These are phyloP conservation scores for Suillus weaverae DNA, from an alignment of 768 basidiomycete genomes.

Conservation along the genomic window DNA sequence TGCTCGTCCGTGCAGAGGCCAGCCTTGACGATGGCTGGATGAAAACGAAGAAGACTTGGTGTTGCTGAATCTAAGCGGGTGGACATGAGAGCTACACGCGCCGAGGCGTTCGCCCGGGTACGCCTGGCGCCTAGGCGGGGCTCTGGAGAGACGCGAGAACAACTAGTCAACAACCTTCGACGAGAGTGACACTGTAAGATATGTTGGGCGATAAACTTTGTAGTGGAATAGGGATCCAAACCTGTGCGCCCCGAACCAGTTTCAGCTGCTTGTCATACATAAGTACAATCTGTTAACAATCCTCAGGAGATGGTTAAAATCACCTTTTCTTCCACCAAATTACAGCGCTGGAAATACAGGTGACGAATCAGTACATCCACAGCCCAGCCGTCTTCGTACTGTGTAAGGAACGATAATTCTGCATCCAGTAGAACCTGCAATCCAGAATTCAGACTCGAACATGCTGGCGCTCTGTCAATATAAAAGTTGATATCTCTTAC, in stretches of 20 bases:
- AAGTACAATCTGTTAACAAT: background rate
- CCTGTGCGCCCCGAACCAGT: background rate
- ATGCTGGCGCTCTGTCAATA: background rate
- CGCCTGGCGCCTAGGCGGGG: background rate
- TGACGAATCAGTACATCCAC: background rate
- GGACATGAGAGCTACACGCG: background rate
- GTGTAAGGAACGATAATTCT: background rate
- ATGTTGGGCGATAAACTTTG: background rate
- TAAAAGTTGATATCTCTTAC: background rate
- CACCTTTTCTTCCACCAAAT: background rate
- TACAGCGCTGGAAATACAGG: background rate
- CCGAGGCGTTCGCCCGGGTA: background rate
- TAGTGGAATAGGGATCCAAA: background rate
- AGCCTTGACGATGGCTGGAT: background rate
- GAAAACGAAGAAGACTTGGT: conserved; percentile 1
- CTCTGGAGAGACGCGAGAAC: background rate
- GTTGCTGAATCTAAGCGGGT: background rate
- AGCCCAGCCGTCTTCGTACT: background rate
- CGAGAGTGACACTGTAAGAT: background rate
- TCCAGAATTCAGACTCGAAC: background rate
- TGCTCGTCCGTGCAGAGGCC: background rate
- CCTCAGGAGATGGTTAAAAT: background rate
- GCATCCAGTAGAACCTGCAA: background rate
- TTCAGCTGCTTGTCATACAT: background rate
- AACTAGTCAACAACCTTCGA: background rate